These are phyloP conservation scores for Chlamydomonas incerta DNA, from an alignment of 139 green algal species.

Conservation along the genomic window DNA sequence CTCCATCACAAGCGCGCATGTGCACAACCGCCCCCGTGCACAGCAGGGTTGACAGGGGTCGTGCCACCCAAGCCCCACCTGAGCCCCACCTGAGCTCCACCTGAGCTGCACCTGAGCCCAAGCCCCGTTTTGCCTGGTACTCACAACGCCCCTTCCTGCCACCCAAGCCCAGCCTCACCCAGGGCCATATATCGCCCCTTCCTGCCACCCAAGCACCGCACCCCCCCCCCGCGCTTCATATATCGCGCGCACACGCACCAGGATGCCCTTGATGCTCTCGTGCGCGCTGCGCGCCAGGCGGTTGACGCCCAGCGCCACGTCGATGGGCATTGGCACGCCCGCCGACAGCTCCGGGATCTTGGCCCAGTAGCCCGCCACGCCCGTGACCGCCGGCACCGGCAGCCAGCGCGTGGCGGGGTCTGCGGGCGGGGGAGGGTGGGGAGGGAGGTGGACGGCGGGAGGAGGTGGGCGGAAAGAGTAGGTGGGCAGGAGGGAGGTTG, in stretches of 20 bases:
- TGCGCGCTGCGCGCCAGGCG: conserved; percentile 46
- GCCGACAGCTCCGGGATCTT: conserved; percentile 41
- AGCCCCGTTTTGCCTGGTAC: background rate
- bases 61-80: background rate
- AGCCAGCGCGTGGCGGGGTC: conserved; percentile 42
- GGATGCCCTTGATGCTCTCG: conserved; percentile 61
- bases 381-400: conserved; percentile 17
- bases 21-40: no score
- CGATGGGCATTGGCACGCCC: conserved; percentile 57
- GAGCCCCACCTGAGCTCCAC: no score
- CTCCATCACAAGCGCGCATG: no score
- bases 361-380: conserved; percentile 53
- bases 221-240: background rate
- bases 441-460: background rate
- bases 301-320: conserved; percentile 47
- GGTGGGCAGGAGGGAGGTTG: background rate
- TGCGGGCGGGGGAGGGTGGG: background rate
- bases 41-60: no score
- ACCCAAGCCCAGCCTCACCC: no score
- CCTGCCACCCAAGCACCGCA: background rate
- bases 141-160: no score
- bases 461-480: background rate
- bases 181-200: no score
- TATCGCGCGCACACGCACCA: conserved; percentile 11
- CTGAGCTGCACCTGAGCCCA: background rate